Evolutionary conservation across 768 basidiomycete species (phyloP), one percentile per base, ranked within the genome.

Genomic region (Sarcodon aspratus): DNA sequence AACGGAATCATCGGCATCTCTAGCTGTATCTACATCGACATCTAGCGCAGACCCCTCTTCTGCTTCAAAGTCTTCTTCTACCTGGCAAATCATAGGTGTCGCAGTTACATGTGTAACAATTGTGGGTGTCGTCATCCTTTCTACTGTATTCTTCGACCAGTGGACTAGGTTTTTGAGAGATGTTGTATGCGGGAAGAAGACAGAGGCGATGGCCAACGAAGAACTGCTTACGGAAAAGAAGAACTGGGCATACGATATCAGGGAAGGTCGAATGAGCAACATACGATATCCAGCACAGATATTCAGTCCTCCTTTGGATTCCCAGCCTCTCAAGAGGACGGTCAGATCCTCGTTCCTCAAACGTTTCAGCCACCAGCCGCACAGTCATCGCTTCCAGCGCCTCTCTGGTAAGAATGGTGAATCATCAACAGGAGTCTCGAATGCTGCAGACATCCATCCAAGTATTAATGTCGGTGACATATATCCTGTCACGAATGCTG

Each of bases 1-100:
- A 27, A 27, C 21, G 21, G 21, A 27, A 27, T 27, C 21, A 5
- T 27, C 21, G 5, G 21, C 21, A 27, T 27, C 21, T 27, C 21
- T 27, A 27, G 21, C 33, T 33, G 15, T 13, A 3, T 34, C 51
- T 44, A 13, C 42, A 9, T n/a, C 48, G 34, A 43, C 47, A 33
- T 33, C 47, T 31, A 32, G 49, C 27, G 15, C 44, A 12, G 36
- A 33, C 6, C 35, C 44, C 1, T 17, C 48, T 10, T 11, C 32
- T 11, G 46, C 49, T 36, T 40, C 47, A 42, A 33, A 49, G 11
- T 33, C 42, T n/a, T 33, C 45, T 18, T 44, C 44, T 44, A 43
- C 15, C 57, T 85, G 83, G 83, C 81, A 82, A 62, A 72, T 82
- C 42, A 72, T 86, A 47, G 84, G 85, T 15, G 75, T 86, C 50